Evolutionary conservation across 148 eudicot species (phyloP), one percentile per base, ranked within the genome.

Genomic region (Polygonum maritimum): DNA sequence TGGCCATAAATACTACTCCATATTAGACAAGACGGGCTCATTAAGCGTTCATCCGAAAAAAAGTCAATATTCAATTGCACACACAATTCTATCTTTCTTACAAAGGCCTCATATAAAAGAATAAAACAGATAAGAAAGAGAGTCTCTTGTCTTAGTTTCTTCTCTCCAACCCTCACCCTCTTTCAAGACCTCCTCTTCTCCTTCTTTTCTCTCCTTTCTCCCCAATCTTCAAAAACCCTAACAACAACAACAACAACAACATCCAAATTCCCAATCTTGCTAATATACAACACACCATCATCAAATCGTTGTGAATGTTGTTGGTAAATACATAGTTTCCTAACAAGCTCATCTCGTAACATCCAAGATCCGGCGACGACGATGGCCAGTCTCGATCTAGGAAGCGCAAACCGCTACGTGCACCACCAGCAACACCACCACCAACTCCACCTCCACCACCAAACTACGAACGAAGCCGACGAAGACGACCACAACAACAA

Each of bases 371-470:
- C 31, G 31, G 1, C 31, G 31, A 26, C 31, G 1, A 26, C 44
- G 75, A 73, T 73, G 57, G 57, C 75, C 39, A 39, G 75, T 51
- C 69, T 75, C 38, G 91, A 90, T 88, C 85, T 90, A 84, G 84
- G 91, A 77, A 82, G 89, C 71, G 72, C 89, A 45, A 83, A 88
- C 78, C 91, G 83, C 60, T 86, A 82, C 69, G 72, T 86, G 63
- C 87, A 75, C 55, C 82, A 75, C 1, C 78, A 77, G 2, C 78
- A 76, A 2, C 36, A 35, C 26, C 45, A 60, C 22, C 67, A 38
- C 31, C 77, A 58, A 12, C 51, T 60, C 57, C 48, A 67, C 3
- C 71, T 67, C 45, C 55, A 51, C 44, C 40, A 33, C 45, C 48
- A 22, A 8, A 6, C 57, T 12, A 38, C 55, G 36, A 44, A 79